Conservation (phyloP, 768 basidiomycete genomes). For the Termitomyces titanicus region DNA sequence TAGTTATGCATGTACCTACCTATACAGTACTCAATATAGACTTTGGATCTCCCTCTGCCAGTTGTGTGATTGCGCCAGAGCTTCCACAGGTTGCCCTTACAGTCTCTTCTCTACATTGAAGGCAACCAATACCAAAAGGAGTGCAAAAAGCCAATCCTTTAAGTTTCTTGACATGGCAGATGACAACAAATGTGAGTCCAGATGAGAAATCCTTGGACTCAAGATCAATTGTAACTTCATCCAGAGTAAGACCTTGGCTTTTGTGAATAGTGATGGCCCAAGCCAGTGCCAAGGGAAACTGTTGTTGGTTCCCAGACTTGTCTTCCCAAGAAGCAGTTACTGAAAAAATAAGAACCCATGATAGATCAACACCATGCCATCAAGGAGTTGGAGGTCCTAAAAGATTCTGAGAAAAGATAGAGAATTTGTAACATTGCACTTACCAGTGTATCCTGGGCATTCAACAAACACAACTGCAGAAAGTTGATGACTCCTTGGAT, state of each 20-base stretch:
- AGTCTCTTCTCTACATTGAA: not conserved
- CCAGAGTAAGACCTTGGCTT: constrained; percentile 70
- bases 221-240: not conserved
- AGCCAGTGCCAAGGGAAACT: constrained; percentile 60
- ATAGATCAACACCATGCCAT: constrained; percentile 10
- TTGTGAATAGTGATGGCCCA: constrained; percentile 84
- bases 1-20: no score
- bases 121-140: not conserved
- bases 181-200: constrained; percentile 4
- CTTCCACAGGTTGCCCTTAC: no score
- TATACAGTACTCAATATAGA: no score
- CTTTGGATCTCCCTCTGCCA: no score
- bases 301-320: no score
- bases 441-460: constrained; percentile 4
- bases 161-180: constrained; percentile 4
- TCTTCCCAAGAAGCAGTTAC: constrained; percentile 11
- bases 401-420: no score
- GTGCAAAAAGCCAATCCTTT: constrained; percentile 1
- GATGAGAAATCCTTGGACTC: constrained; percentile 2
- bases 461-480: constrained; percentile 4
- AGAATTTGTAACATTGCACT: not conserved
- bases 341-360: constrained; percentile 16
- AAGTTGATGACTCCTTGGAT: constrained; percentile 1
- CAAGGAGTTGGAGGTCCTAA: not conserved
- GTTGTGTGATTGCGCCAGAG: no score